These are phyloP conservation scores for Lepidium aucheri DNA, from an alignment of 345 rosid species.

Conservation along the genomic window DNA sequence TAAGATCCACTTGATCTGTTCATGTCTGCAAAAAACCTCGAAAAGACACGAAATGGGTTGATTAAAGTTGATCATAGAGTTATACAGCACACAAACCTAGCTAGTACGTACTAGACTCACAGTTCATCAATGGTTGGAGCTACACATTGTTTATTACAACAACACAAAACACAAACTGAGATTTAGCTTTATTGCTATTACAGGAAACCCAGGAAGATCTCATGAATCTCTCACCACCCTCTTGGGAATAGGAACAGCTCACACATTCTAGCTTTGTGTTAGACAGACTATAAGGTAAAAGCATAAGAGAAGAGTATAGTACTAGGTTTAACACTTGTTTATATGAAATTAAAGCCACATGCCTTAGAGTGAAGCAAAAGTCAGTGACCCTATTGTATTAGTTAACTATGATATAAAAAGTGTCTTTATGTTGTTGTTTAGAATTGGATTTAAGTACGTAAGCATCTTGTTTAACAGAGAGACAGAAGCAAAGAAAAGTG, in stretches of 20 bases:
- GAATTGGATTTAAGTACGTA: constrained; percentile 23
- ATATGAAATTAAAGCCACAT: constrained; percentile 4
- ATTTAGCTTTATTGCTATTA: constrained; percentile 14
- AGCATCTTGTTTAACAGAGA: constrained; percentile 31
- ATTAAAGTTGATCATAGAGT: constrained; percentile 23
- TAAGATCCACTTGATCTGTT: constrained; percentile 19
- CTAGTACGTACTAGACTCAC: constrained; percentile 19
- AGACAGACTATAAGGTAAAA: constrained; percentile 8
- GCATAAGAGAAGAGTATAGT: constrained; percentile 7
- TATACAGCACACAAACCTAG: constrained; percentile 23
- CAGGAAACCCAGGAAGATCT: constrained; percentile 28
- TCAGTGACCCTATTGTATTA: constrained; percentile 28
- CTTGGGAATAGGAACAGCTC: constrained; percentile 30
- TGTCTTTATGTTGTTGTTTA: constrained; percentile 17
- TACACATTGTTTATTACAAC: constrained; percentile 11
- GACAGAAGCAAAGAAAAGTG: constrained; percentile 19
- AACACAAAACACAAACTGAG: neutral
- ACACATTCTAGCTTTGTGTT: constrained; percentile 7
- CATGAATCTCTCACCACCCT: constrained; percentile 22
- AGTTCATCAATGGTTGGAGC: constrained; percentile 20
- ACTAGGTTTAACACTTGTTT: constrained; percentile 17
- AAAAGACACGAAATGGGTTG: neutral
- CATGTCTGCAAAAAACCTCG: constrained; percentile 12
- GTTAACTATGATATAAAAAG: constrained; percentile 21
- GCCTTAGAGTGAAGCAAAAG: constrained; percentile 29